Evolutionary conservation across 495 filamentous ascomycete genomes (phyloP).

Genomic region (Tuber melanosporum): DNA sequence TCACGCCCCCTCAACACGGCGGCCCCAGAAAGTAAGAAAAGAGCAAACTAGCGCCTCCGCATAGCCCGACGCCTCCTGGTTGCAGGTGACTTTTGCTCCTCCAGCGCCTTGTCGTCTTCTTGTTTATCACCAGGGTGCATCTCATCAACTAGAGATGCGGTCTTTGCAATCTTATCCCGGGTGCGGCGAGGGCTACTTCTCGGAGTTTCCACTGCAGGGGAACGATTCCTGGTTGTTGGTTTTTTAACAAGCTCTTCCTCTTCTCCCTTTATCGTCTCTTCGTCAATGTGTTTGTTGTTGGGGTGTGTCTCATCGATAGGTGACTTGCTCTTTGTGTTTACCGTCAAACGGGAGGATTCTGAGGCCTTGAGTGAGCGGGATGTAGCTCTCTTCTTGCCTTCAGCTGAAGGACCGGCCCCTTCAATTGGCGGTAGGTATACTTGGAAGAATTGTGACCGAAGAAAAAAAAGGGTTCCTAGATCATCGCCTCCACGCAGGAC

Average conservation of each 20-base stretch:
- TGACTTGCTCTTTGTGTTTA: not conserved
- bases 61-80: not conserved
- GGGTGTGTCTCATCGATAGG: not conserved
- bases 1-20: not conserved
- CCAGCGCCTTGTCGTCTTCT: not conserved
- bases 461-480: constrained; percentile 32
- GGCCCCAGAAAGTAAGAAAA: not conserved
- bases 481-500: constrained; percentile 37
- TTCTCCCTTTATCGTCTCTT: not conserved
- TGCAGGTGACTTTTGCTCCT: not conserved
- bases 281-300: not conserved
- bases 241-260: not conserved
- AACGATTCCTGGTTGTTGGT: not conserved
- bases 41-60: not conserved
- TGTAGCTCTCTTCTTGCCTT: not conserved
- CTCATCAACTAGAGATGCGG: not conserved
- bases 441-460: not conserved
- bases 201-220: not conserved
- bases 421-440: not conserved
- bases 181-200: not conserved
- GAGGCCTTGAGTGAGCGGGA: not conserved
- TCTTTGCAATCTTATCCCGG: not conserved
- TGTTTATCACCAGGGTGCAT: not conserved
- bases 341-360: not conserved
- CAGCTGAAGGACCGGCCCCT: not conserved